Percentiles rank a stretch among this genome's conserved stretches.
phyloP scores from a whole-genome alignment of 2,329 filamentous ascomycete genomes.

The Xylariaceae sp. region DNA sequence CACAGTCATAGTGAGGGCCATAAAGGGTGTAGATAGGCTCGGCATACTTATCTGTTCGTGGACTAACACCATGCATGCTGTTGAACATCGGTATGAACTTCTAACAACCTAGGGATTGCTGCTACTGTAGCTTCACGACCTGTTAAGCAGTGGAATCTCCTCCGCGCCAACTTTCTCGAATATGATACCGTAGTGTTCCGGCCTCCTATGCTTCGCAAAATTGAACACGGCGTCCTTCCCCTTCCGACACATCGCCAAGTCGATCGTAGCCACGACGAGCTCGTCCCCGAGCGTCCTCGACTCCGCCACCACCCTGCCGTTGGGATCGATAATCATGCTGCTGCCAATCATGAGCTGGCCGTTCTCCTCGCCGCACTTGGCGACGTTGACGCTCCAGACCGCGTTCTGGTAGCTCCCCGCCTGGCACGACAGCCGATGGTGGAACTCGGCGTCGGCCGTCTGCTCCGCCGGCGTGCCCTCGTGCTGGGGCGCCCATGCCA shows the following conservation, averaged over 20 bases:
- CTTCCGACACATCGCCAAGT: conserved; percentile 49
- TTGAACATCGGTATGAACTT: no score
- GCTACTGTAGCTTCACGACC: not conserved
- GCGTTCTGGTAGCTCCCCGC: conserved; percentile 56
- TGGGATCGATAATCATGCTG: conserved; percentile 50
- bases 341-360: conserved; percentile 51
- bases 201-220: conserved; percentile 46
- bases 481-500: conserved; percentile 50
- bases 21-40: no score
- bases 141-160: conserved; percentile 30
- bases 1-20: no score
- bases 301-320: conserved; percentile 54
- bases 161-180: conserved; percentile 43
- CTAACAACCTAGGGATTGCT: no score
- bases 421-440: conserved; percentile 55
- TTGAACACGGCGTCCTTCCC: conserved; percentile 53
- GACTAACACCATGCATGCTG: no score
- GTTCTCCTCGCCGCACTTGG: conserved; percentile 54
- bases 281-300: conserved; percentile 52
- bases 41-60: no score
- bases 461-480: conserved; percentile 43
- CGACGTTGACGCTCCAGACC: conserved; percentile 52
- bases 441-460: conserved; percentile 51
- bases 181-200: conserved; percentile 47
- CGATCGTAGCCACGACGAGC: conserved; percentile 53